Percentiles rank a stretch among this genome's conserved stretches.
Conservation (phyloP, 2,329 filamentous ascomycete genomes). For the Peltaster fructicola region DNA sequence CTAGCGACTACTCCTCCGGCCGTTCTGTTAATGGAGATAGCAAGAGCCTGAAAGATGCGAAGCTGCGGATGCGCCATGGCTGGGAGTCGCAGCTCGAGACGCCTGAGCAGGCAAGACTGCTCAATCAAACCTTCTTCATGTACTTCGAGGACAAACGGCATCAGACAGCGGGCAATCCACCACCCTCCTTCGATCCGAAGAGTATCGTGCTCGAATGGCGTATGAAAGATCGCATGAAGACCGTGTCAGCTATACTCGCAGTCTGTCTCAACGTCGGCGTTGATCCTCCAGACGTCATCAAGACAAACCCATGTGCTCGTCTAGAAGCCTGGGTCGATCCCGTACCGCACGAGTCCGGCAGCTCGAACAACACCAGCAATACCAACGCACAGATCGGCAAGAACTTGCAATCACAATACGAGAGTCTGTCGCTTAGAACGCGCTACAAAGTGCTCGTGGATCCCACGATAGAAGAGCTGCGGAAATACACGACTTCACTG, state of each 20-base stretch:
- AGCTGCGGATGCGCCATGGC: conserved; percentile 50
- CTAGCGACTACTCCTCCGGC: too few species aligned
- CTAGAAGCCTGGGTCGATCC: conserved; percentile 96
- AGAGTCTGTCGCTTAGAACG: conserved; percentile 85
- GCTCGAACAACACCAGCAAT: conserved; percentile 14
- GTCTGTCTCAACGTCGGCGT: conserved; percentile 96
- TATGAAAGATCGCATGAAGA: conserved; percentile 91
- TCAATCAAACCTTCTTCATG: conserved; percentile 90
- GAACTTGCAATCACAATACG: conserved; percentile 87
- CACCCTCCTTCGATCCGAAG: conserved; percentile 28
- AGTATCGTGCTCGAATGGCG: conserved; percentile 70
- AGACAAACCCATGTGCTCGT: conserved; percentile 83
- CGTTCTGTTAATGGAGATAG: too few species aligned
- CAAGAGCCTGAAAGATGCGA: conserved; percentile 9
- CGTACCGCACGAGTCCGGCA: conserved; percentile 38
- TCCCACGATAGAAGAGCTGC: conserved; percentile 90
- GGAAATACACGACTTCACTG: conserved; percentile 84
- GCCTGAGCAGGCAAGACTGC: conserved; percentile 68
- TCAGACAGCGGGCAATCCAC: conserved; percentile 79
- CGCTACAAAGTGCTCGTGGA: conserved; percentile 95
- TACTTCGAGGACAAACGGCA: conserved; percentile 98
- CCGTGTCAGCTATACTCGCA: conserved; percentile 82
- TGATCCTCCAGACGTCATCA: conserved; percentile 90
- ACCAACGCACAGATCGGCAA: conserved; percentile 78
- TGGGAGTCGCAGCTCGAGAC: conserved; percentile 88